phyloP scores from a whole-genome alignment of 306 rosid species.

The Prosopis cineraria region DNA sequence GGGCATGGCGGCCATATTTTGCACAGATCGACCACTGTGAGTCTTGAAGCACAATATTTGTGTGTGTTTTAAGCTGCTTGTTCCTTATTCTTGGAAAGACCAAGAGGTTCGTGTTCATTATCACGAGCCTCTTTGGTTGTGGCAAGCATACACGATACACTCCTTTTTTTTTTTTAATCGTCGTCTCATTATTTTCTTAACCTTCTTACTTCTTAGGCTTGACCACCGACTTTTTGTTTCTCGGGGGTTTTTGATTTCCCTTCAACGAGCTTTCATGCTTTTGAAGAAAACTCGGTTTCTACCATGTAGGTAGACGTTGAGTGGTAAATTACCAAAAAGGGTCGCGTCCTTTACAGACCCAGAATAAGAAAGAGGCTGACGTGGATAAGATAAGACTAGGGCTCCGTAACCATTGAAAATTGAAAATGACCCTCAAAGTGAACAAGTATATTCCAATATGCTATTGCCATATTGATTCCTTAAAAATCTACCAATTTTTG shows the following conservation, averaged over 20 bases:
- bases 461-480: not conserved
- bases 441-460: conserved; percentile 25
- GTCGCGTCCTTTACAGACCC: not conserved
- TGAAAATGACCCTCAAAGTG: conserved; percentile 29
- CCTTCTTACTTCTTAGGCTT: not conserved
- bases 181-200: not conserved
- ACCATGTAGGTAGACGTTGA: not conserved
- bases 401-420: not conserved
- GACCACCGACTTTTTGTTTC: not conserved
- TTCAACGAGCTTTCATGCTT: not conserved
- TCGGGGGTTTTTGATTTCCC: not conserved
- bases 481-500: not conserved
- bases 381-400: no score
- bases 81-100: not conserved
- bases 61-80: conserved; percentile 58
- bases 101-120: conserved; percentile 45
- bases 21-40: conserved; percentile 58
- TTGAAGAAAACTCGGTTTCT: no score
- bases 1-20: conserved; percentile 86
- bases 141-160: conserved; percentile 54
- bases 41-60: conserved; percentile 22
- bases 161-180: not conserved
- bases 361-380: no score
- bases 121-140: conserved; percentile 45
- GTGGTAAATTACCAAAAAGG: not conserved